Conservation (phyloP, 495 filamentous ascomycete genomes). For the Neurospora tetrasperma region DNA sequence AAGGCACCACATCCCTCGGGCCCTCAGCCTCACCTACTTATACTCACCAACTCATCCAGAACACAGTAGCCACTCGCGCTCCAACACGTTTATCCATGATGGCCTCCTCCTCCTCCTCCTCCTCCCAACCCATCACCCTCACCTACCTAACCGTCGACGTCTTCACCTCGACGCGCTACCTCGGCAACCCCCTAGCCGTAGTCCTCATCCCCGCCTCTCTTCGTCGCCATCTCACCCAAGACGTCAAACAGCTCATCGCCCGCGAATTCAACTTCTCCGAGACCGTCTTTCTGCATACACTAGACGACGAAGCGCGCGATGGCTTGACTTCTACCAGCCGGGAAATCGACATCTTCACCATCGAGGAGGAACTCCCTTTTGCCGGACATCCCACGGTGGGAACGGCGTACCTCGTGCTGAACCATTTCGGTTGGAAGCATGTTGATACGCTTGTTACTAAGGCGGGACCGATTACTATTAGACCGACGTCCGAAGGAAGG, state of each 20-base stretch:
- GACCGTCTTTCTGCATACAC: slow-evolving; percentile 64
- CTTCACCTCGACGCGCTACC: slow-evolving; percentile 47
- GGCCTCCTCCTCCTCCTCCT: too few species aligned
- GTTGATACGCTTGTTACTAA: slow-evolving; percentile 45
- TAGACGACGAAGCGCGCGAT: slow-evolving; percentile 4
- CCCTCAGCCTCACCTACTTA: neutral
- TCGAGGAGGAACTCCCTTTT: slow-evolving; percentile 53
- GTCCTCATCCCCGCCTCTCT: slow-evolving; percentile 38
- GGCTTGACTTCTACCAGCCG: slow-evolving; percentile 9
- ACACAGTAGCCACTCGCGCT: neutral
- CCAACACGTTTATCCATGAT: neutral
- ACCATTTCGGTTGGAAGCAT: slow-evolving; percentile 22
- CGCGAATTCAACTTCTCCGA: slow-evolving; percentile 80
- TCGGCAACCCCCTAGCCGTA: slow-evolving; percentile 61
- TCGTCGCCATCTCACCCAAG: slow-evolving; percentile 30
- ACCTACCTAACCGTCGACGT: slow-evolving; percentile 55
- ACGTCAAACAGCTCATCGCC: slow-evolving; percentile 55
- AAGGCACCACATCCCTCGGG: neutral
- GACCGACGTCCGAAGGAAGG: neutral
- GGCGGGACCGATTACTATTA: slow-evolving; percentile 44
- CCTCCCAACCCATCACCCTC: slow-evolving; percentile 17
- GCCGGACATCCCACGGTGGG: slow-evolving; percentile 75
- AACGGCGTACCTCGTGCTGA: slow-evolving; percentile 44
- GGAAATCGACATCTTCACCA: slow-evolving; percentile 63
- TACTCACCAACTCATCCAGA: neutral